Evolutionary conservation across 768 basidiomycete species (phyloP).

Genomic region (Wakefieldia striispora): DNA sequence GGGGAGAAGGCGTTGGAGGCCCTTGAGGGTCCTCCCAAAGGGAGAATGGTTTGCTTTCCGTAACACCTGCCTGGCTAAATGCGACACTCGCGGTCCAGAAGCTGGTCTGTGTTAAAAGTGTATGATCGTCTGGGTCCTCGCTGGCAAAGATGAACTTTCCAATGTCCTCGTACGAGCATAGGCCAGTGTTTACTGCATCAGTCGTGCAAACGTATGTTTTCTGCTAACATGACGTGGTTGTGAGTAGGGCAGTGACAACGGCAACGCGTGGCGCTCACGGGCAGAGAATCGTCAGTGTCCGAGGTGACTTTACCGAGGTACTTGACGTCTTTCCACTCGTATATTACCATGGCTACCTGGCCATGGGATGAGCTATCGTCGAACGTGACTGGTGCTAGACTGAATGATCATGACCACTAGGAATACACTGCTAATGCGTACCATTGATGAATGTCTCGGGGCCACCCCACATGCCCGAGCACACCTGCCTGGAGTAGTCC

Average conservation of each 20-base stretch:
- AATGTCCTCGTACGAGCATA: constrained; percentile 66
- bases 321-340: constrained; percentile 88
- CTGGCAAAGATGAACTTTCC: constrained; percentile 85
- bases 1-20: constrained; percentile 52
- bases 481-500: constrained; percentile 86
- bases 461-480: constrained; percentile 93
- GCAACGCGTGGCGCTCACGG: constrained; percentile 48
- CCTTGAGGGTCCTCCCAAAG: constrained; percentile 63
- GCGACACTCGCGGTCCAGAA: constrained; percentile 86
- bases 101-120: constrained; percentile 64
- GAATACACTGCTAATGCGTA: constrained; percentile 32
- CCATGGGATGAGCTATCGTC: constrained; percentile 66
- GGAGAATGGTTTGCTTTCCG: constrained; percentile 23
- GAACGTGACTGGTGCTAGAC: constrained; percentile 62
- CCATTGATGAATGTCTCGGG: constrained; percentile 80
- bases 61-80: constrained; percentile 41
- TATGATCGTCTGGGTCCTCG: constrained; percentile 53
- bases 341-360: constrained; percentile 91
- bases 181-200: constrained; percentile 64
- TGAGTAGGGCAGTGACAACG: constrained; percentile 17
- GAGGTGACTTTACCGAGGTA: constrained; percentile 78
- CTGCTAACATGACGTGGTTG: constrained; percentile 45
- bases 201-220: constrained; percentile 94
- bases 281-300: constrained; percentile 49
- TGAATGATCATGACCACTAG: constrained; percentile 17